Conservation (phyloP, 345 rosid genomes). For the Salix purpurea region DNA sequence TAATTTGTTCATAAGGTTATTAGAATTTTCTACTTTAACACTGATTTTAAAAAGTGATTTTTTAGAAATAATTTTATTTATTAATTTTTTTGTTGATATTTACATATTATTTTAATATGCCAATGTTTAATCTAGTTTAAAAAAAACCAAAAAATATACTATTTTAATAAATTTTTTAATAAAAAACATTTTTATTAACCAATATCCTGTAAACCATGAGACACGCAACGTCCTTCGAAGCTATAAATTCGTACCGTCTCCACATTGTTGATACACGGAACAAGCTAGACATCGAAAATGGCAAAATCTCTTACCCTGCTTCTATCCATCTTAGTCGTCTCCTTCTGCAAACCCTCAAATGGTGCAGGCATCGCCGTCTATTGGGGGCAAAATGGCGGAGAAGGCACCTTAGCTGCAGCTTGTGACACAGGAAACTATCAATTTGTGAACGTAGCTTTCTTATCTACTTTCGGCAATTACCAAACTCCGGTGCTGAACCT, state of each 20-base stretch:
- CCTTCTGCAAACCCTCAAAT: background rate
- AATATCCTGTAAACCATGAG: no score
- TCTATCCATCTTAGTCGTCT: background rate
- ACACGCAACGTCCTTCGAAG: background rate
- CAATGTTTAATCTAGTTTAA: no score
- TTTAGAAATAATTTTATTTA: no score
- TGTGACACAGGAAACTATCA: constrained; percentile 13
- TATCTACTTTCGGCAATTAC: constrained; percentile 5
- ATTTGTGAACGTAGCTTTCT: constrained; percentile 15
- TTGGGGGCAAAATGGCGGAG: constrained; percentile 12
- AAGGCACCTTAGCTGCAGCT: constrained; percentile 3
- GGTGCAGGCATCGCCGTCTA: constrained; percentile 16
- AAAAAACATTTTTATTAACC: no score
- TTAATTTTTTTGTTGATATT: no score
- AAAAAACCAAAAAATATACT: no score
- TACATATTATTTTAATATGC: no score
- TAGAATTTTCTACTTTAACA: no score
- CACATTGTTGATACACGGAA: background rate
- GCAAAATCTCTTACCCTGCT: background rate
- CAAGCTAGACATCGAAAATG: background rate
- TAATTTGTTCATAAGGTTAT: no score
- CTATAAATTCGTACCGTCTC: constrained; percentile 2
- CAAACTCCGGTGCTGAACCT: constrained; percentile 12
- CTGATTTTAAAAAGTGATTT: no score
- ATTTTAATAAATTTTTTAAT: no score